Conservation (phyloP, 108 stramenopile genomes). For the Chaetoceros tenuissimus region DNA sequence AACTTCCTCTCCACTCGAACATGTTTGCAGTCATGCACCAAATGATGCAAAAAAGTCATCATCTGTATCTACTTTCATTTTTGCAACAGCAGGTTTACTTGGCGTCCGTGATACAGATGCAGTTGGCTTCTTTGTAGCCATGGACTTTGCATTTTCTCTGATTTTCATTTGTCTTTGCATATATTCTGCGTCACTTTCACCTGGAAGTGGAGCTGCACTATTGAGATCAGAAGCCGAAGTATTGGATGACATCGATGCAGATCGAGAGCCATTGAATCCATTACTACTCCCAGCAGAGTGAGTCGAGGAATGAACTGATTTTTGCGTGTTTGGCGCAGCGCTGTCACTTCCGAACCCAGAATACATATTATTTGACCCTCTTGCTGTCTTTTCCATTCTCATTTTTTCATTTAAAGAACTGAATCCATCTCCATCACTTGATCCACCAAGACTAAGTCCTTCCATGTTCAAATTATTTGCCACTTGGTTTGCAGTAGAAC, state of each 20-base stretch:
- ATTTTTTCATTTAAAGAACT: conserved; percentile 6
- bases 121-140: conserved; percentile 57
- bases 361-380: conserved; percentile 18
- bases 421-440: neutral
- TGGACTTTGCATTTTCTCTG: conserved; percentile 68
- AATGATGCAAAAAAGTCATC: conserved; percentile 83
- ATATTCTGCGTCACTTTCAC: conserved; percentile 88
- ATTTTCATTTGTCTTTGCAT: conserved; percentile 80
- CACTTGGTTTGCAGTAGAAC: neutral
- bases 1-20: too few relatives aligned
- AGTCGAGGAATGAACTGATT: too few relatives aligned
- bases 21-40: conserved; percentile 33
- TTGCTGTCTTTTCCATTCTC: conserved; percentile 1
- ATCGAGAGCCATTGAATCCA: neutral
- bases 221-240: conserved; percentile 80
- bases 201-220: conserved; percentile 77
- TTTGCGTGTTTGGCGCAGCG: neutral
- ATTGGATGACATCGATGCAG: conserved; percentile 7
- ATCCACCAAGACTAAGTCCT: neutral
- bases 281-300: conserved; percentile 4
- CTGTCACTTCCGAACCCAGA: conserved; percentile 65
- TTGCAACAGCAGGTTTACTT: conserved; percentile 18
- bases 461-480: neutral
- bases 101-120: conserved; percentile 4
- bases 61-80: conserved; percentile 28